Conservation (phyloP, 164 flowering plant species). For the Magnolia changhungtana region DNA sequence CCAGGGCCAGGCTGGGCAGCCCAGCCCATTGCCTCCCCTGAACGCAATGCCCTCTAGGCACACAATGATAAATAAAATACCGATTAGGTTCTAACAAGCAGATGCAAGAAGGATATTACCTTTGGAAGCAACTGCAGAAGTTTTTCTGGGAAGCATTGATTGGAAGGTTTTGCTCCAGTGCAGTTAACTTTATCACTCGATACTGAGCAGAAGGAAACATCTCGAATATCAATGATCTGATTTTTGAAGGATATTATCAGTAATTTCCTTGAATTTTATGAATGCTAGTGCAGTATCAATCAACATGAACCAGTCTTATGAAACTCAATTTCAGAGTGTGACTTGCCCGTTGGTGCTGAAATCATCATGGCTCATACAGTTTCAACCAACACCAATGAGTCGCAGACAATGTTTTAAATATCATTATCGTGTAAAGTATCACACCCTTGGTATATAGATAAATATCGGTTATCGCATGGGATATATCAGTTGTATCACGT, state of each 20-base stretch:
- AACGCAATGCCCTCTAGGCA: not conserved
- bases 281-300: not conserved
- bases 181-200: conserved; percentile 68
- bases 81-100: not conserved
- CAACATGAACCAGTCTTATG: not conserved
- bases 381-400: not conserved
- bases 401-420: not conserved
- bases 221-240: conserved; percentile 70
- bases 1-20: too few relatives aligned
- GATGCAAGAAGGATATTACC: conserved; percentile 34
- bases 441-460: too few relatives aligned
- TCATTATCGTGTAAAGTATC: too few relatives aligned
- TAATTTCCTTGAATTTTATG: not conserved
- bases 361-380: not conserved
- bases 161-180: conserved; percentile 67
- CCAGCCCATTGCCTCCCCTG: too few relatives aligned
- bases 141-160: conserved; percentile 44
- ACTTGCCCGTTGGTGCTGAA: not conserved
- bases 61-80: not conserved
- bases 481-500: too few relatives aligned
- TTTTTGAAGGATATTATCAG: conserved; percentile 7
- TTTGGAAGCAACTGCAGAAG: conserved; percentile 78
- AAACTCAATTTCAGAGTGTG: too few relatives aligned
- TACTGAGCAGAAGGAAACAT: conserved; percentile 63
- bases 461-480: too few relatives aligned